Evolutionary conservation across 2,329 filamentous ascomycete species (phyloP).

Genomic region (Chaetomium sp.): DNA sequence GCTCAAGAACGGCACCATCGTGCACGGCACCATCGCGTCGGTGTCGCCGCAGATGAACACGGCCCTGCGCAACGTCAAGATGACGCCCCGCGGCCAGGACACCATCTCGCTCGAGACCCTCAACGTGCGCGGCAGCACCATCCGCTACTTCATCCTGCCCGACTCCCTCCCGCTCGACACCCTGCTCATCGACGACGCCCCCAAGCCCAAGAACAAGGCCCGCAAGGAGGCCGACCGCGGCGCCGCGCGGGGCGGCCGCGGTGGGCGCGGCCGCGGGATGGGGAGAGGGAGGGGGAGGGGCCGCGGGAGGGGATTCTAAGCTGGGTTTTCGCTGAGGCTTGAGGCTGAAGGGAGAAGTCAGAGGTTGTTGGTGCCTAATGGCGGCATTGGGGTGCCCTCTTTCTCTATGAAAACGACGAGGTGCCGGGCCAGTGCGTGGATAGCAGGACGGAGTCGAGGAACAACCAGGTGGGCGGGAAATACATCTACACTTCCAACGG

Average conservation of each 20-base stretch:
- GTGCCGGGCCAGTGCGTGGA: neutral
- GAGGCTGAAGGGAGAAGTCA: neutral
- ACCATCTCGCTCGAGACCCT: slow-evolving; percentile 89
- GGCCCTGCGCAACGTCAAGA: slow-evolving; percentile 91
- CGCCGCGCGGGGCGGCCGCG: slow-evolving; percentile 54
- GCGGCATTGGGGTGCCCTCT: neutral
- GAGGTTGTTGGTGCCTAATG: neutral
- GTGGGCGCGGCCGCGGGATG: slow-evolving; percentile 22
- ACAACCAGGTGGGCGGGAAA: neutral
- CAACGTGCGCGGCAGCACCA: slow-evolving; percentile 94
- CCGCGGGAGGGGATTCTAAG: slow-evolving; percentile 2
- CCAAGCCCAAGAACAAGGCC: slow-evolving; percentile 99
- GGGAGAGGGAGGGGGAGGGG: slow-evolving; percentile 40
- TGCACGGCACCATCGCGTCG: slow-evolving; percentile 94
- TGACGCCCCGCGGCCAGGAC: slow-evolving; percentile 87
- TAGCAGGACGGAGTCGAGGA: neutral
- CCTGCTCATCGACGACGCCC: slow-evolving; percentile 90
- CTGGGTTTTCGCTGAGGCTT: neutral
- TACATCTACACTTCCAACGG: neutral
- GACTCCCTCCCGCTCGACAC: slow-evolving; percentile 95
- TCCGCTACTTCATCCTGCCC: slow-evolving; percentile 79
- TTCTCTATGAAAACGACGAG: neutral
- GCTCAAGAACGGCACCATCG: slow-evolving; percentile 96
- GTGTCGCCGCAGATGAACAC: slow-evolving; percentile 99
- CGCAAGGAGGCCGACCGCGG: slow-evolving; percentile 79